phyloP scores from a whole-genome alignment of 2,329 filamentous ascomycete genomes.

The Aspergillus brunneoviolaceus region DNA sequence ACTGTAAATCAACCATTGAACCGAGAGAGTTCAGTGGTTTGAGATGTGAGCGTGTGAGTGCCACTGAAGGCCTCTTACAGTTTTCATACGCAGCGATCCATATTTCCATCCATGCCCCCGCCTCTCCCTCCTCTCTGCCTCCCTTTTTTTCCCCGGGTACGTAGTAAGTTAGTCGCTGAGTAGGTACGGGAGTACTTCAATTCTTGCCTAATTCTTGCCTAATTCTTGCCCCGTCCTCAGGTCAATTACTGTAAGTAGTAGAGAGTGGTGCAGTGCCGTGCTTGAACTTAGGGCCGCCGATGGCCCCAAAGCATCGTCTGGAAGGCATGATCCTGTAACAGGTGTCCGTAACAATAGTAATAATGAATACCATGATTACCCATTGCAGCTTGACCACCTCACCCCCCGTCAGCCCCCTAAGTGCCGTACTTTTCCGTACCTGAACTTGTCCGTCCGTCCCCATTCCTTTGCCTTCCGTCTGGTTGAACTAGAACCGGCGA shows the following conservation, averaged over 20 bases:
- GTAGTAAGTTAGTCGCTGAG: no score
- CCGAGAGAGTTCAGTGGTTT: not conserved
- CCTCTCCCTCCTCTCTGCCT: not conserved
- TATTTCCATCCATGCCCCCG: conserved; percentile 5
- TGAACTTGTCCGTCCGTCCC: conserved; percentile 12
- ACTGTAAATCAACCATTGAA: not conserved
- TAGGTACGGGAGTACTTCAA: no score
- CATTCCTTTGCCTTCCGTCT: conserved; percentile 31
- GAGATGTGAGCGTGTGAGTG: not conserved
- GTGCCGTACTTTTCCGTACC: conserved; percentile 14
- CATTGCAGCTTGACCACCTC: not conserved
- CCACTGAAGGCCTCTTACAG: not conserved
- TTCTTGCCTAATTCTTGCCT: not conserved
- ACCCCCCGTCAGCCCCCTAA: not conserved
- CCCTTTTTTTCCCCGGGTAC: not conserved
- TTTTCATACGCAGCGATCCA: conserved; percentile 7
- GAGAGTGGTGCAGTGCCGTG: not conserved
- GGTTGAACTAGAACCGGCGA: conserved; percentile 27
- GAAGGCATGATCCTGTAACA: conserved; percentile 2
- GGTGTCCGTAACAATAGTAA: conserved; percentile 8
- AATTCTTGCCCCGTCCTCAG: not conserved
- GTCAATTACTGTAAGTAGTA: not conserved
- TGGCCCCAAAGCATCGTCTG: not conserved
- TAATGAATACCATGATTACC: conserved; percentile 9
- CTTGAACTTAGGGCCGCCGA: not conserved